Base-by-base conservation (phyloP, 371 early-diverging fungal species). In the Fennellomyces sp. region DNA sequence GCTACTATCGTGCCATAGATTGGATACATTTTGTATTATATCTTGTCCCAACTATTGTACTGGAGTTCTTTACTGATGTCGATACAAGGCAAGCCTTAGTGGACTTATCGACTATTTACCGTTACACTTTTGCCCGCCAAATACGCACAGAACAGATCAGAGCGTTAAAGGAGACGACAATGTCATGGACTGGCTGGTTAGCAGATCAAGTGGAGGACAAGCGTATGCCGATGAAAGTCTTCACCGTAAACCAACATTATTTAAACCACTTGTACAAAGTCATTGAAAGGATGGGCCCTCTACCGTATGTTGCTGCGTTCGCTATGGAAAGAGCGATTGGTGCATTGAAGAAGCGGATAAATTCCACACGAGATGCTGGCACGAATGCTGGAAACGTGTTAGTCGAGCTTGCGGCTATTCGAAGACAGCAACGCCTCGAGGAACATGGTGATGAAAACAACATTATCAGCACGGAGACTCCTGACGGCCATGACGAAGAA, bases 41-140 rank as follows among this genome's bases (percentile, higher is more conserved):
- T 47, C 21, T 47, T 21, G 21, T 21, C 8, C 21, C 48, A 21
- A 47, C 48, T 47, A 47, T 47, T 15, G n/a, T 47, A 47, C 21
- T 47, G 8, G 48, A 47, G 19, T 47, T 47, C 21, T 47, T 12
- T 21, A 21, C 75, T 73, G 98, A 29, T 97, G 97, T 72, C 76
- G 97, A 61, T 96, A 97, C 69, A 96, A 97, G 12, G 97, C 96
- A 67, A 96, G 93, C 88, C 77, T 76, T 83, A 73, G 19, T 47
- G 8, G 21, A 47, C 21, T 21, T 47, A 12, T 15, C 21, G 8
- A 21, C 21, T 47, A 21, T n/a, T n/a, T n/a, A n/a, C n/a, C n/a
- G n/a, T n/a, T n/a, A n/a, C n/a, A n/a, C n/a, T n/a, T n/a, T n/a
- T n/a, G n/a, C n/a, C n/a, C 48, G 21, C 48, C 8, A 8, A 12